phyloP scores from a whole-genome alignment of 2,329 filamentous ascomycete genomes.

The Blastomyces silverae region DNA sequence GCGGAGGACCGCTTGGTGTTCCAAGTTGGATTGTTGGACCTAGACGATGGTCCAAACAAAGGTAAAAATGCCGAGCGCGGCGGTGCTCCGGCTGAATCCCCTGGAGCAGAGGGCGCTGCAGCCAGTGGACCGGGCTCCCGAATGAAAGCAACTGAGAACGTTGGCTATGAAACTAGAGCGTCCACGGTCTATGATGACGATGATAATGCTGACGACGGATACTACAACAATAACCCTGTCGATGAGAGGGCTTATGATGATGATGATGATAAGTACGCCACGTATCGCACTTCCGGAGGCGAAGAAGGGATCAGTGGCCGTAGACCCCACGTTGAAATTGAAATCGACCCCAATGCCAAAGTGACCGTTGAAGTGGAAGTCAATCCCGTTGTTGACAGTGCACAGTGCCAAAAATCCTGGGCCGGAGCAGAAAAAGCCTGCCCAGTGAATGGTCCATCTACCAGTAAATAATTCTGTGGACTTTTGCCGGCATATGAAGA shows the following conservation, averaged over 20 bases:
- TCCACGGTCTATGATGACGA: too few species aligned
- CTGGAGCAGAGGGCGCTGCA: not conserved
- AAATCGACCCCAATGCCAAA: slow-evolving; percentile 1
- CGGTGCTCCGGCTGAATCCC: not conserved
- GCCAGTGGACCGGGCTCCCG: not conserved
- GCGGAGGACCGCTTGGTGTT: not conserved
- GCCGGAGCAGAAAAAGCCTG: not conserved
- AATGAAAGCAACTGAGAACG: not conserved
- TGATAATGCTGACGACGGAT: not conserved
- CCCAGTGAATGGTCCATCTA: not conserved
- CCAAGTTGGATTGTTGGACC: slow-evolving; percentile 11
- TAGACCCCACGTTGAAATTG: not conserved
- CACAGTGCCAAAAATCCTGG: too few species aligned
- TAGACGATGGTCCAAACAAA: slow-evolving; percentile 17
- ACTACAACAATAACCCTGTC: not conserved
- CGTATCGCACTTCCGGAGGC: not conserved
- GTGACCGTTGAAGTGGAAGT: not conserved
- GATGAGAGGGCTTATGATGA: not conserved
- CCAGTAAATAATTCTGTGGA: not conserved
- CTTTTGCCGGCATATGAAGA: not conserved
- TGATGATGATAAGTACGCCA: not conserved
- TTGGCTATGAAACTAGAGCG: not conserved
- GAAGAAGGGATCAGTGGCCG: slow-evolving; percentile 8
- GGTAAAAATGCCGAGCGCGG: slow-evolving; percentile 10
- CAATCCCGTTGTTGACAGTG: not conserved